phyloP scores from a whole-genome alignment of 805 yeast genomes.

The Candida multigemmis region DNA sequence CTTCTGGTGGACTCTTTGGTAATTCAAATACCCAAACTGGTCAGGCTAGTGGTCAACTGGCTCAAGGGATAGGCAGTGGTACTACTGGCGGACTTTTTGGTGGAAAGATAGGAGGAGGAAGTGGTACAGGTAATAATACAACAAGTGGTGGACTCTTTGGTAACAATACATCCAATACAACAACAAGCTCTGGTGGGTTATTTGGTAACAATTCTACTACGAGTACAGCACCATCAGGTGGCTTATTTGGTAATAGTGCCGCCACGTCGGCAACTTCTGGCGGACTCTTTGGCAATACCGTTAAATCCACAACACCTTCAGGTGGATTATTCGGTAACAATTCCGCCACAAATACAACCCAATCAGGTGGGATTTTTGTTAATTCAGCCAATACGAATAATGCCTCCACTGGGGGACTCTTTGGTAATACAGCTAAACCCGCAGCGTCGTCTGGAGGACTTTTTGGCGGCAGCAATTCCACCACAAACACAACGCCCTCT shows the following conservation, averaged over 20 bases:
- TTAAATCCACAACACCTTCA: conserved; percentile 2
- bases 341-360: conserved; percentile 5
- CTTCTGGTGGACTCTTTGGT: conserved; percentile 5
- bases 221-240: conserved; percentile 7
- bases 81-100: conserved; percentile 1
- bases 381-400: conserved; percentile 7
- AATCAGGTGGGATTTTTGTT: conserved; percentile 15
- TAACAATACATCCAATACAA: conserved; percentile 4
- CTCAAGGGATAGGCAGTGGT: not conserved
- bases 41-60: conserved; percentile 4
- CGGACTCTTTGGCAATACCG: conserved; percentile 8
- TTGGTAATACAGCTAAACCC: conserved; percentile 6
- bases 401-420: conserved; percentile 3
- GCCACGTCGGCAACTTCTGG: conserved; percentile 2
- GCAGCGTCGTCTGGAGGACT: conserved; percentile 8
- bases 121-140: conserved; percentile 2
- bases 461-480: conserved; percentile 9
- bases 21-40: conserved; percentile 2
- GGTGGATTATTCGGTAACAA: conserved; percentile 15
- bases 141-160: conserved; percentile 12
- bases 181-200: conserved; percentile 4
- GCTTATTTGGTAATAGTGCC: conserved; percentile 11
- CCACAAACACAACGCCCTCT: conserved; percentile 3
- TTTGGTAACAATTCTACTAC: conserved; percentile 11
- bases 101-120: conserved; percentile 5